These are phyloP conservation scores for Populus hybrid DNA, from an alignment of 441 rosid species.

Conservation along the genomic window DNA sequence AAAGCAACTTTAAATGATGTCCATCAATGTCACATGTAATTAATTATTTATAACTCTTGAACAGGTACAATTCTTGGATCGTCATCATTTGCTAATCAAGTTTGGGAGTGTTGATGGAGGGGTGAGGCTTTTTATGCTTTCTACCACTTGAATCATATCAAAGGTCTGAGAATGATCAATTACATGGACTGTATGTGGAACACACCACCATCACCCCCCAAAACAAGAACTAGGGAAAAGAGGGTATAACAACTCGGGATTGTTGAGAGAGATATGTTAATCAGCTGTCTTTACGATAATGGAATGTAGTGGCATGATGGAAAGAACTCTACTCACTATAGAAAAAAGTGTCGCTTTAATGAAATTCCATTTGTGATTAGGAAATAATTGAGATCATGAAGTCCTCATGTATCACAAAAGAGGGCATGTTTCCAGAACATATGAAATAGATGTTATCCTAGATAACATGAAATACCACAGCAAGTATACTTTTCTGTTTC, in stretches of 20 bases:
- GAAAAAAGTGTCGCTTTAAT: too few relatives aligned
- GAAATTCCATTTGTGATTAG: too few relatives aligned
- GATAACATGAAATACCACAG: not conserved
- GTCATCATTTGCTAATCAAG: constrained; percentile 87
- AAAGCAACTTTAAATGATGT: constrained; percentile 4
- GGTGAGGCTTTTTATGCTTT: constrained; percentile 48
- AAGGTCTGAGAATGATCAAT: not conserved
- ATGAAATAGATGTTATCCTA: not conserved
- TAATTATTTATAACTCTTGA: constrained; percentile 20
- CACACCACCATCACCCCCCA: too few relatives aligned
- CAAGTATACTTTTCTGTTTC: not conserved
- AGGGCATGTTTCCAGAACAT: not conserved
- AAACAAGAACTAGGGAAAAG: not conserved
- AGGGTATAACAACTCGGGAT: not conserved
- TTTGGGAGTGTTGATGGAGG: constrained; percentile 95
- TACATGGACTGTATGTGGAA: not conserved
- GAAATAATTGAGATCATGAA: not conserved
- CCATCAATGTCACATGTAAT: constrained; percentile 1
- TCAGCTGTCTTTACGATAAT: too few relatives aligned
- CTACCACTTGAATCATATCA: not conserved
- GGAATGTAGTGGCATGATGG: too few relatives aligned
- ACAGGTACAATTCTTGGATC: constrained; percentile 97
- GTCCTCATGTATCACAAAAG: not conserved
- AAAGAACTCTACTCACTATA: too few relatives aligned
- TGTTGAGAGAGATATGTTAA: too few relatives aligned